These are phyloP conservation scores for Elaeis guineensis DNA, from an alignment of 176 grass and related monocot genomes.

Conservation along the genomic window DNA sequence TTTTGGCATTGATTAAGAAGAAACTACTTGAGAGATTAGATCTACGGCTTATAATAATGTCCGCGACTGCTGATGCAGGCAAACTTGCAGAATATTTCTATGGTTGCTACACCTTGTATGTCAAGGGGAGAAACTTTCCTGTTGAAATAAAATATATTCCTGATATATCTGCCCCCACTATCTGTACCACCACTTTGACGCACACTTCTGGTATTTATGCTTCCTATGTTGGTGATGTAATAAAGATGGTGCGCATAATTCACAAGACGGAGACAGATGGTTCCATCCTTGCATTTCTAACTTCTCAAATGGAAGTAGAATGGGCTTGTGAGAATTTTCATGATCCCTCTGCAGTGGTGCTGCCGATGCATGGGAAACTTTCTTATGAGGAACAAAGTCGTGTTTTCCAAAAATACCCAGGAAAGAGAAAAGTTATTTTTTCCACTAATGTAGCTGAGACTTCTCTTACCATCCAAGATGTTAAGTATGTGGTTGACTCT, in stretches of 20 bases:
- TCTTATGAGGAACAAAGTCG: constrained; percentile 56
- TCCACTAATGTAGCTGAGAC: constrained; percentile 93
- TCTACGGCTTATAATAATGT: constrained; percentile 88
- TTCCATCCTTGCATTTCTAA: constrained; percentile 85
- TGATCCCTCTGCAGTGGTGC: constrained; percentile 44
- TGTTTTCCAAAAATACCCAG: constrained; percentile 77
- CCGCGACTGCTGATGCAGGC: constrained; percentile 76
- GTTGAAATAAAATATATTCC: constrained; percentile 86
- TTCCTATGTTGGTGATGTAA: constrained; percentile 71
- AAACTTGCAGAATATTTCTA: constrained; percentile 80
- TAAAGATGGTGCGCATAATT: constrained; percentile 55
- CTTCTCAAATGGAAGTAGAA: constrained; percentile 90
- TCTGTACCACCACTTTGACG: constrained; percentile 22
- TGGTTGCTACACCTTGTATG: constrained; percentile 51
- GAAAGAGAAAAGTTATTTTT: constrained; percentile 88
- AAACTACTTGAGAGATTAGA: constrained; percentile 61
- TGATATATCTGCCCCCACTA: constrained; percentile 30
- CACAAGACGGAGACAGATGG: constrained; percentile 79
- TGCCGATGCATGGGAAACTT: constrained; percentile 93
- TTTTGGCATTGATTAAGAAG: constrained; percentile 86
- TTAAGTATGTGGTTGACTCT: constrained; percentile 87
- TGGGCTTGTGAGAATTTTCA: constrained; percentile 74
- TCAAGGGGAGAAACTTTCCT: constrained; percentile 72
- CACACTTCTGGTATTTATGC: constrained; percentile 28
- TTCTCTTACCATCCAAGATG: constrained; percentile 72